Evolutionary conservation across 139 green algal genomes (phyloP), one percentile per base, ranked within the genome.

Genomic region (Klebsormidium nitens): DNA sequence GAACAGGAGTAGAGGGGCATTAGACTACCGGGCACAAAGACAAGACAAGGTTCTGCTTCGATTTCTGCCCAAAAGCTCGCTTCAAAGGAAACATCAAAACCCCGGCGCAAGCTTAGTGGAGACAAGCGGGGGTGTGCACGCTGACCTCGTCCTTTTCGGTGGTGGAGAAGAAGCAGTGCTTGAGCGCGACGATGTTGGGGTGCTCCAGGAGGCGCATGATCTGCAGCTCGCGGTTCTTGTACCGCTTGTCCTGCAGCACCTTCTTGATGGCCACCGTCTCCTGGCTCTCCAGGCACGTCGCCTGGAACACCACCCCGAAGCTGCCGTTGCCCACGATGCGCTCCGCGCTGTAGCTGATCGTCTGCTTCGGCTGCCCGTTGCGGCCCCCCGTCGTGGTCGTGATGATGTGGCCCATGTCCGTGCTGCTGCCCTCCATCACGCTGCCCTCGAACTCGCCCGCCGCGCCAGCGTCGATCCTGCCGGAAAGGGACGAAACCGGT

Each of bases 201-300:
- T 99, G 95, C 44, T 89, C 78, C 72, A 99, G 81, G 69, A 95
- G 86, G 66, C 92, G 88, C 89, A 99, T 98, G 73, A 99, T 98
- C 66, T 80, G 72, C 83, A 99, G 85, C 88, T 99, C 95, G 3
- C 95, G 74, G 83, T 98, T 99, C 82, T 99, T 99, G 86, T 98
- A 99, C 3, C 95, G 85, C 85, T 95, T 96, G 80, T 99, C 95
- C 81, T 98, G 95, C 72, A 98, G 82, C 64, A 99, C 95, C 82
- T 98, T 98, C 83, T 99, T 99, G 66, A 99, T 98, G 4, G 94
- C 95, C 35, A 99, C 93, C 75, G 85, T 92, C 63, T 98, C 89
- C 31, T 85, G 86, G 29, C 89, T 98, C 83, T 98, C 93, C 35
- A 96, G 40, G 83, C 93, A 85, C 57, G 57, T 75, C 28, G 80